Conservation (phyloP, 1,139 yeast genomes). For the Debaryomycetaceae sp. region DNA sequence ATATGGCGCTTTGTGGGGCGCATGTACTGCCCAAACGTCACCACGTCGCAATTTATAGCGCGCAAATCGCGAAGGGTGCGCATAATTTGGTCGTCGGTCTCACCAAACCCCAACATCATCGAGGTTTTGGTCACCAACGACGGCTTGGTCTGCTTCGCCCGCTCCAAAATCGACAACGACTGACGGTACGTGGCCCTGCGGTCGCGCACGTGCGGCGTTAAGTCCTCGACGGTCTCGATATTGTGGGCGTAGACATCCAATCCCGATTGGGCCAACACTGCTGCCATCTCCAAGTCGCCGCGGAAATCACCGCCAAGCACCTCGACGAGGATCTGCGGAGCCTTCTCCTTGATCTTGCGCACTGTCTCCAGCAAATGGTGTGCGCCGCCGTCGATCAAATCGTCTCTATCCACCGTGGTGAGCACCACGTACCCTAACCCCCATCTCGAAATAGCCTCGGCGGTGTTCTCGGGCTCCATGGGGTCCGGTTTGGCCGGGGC, state of each 20-base stretch:
- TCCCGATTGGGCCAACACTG: constrained; percentile 77
- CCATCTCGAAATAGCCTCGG: constrained; percentile 97
- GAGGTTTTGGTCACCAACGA: constrained; percentile 87
- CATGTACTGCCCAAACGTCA: constrained; percentile 99
- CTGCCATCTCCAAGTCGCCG: constrained; percentile 82
- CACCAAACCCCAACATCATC: constrained; percentile 95
- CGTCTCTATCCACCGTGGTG: constrained; percentile 98
- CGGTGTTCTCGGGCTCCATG: constrained; percentile 95
- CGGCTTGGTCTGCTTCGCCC: constrained; percentile 78
- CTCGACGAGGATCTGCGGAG: constrained; percentile 90
- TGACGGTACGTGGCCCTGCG: constrained; percentile 95
- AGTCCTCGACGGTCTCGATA: constrained; percentile 89
- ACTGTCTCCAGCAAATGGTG: constrained; percentile 89
- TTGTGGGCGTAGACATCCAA: constrained; percentile 97
- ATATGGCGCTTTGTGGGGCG: constrained; percentile 97
- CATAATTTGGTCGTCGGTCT: constrained; percentile 82
- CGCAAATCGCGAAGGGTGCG: constrained; percentile 76
- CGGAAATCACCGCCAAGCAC: constrained; percentile 93
- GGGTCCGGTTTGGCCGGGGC: constrained; percentile 89
- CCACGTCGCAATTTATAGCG: constrained; percentile 79
- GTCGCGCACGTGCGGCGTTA: constrained; percentile 94
- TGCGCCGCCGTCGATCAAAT: constrained; percentile 89
- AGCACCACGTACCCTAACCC: constrained; percentile 96
- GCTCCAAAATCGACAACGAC: constrained; percentile 67
- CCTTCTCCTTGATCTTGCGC: constrained; percentile 72